phyloP scores from a whole-genome alignment of 1,139 yeast genomes.

The Keqinozyma sinolaborantium region DNA sequence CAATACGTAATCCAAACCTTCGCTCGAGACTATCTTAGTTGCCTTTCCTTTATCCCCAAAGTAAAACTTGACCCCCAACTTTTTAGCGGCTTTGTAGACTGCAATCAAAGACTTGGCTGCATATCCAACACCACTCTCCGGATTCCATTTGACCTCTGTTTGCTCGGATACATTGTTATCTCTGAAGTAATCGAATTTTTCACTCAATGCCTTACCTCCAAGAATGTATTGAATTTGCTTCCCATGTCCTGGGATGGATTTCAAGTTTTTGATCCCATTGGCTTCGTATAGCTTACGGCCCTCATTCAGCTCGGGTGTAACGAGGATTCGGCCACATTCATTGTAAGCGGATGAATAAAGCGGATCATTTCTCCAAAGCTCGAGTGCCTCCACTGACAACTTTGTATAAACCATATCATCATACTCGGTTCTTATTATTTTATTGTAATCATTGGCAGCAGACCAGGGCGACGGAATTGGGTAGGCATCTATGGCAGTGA shows the following conservation, averaged over 20 bases:
- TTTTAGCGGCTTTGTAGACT: conserved; percentile 16
- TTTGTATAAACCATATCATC: conserved; percentile 29
- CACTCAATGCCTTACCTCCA: conserved; percentile 22
- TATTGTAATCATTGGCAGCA: conserved; percentile 47
- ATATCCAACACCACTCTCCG: conserved; percentile 28
- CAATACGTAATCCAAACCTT: conserved; percentile 12
- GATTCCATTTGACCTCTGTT: conserved; percentile 13
- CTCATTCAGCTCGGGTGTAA: conserved; percentile 14
- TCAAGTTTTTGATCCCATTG: conserved; percentile 25
- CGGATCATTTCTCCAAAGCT: conserved; percentile 32
- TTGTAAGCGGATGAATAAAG: conserved; percentile 24
- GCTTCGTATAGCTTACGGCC: conserved; percentile 28
- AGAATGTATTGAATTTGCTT: conserved; percentile 17
- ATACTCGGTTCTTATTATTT: conserved; percentile 45
- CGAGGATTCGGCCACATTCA: conserved; percentile 30
- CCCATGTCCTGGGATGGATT: conserved; percentile 21
- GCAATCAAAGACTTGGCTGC: conserved; percentile 24
- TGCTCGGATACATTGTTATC: conserved; percentile 15
- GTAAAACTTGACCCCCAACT: conserved; percentile 23
- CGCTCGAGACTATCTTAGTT: conserved; percentile 4
- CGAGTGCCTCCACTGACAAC: conserved; percentile 38
- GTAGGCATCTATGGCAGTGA: conserved; percentile 29
- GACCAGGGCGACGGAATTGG: conserved; percentile 45
- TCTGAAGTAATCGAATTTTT: conserved; percentile 20
- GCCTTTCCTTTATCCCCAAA: conserved; percentile 23